Evolutionary conservation across 805 yeast species (phyloP).

Genomic region (Candida yuanshanica): DNA sequence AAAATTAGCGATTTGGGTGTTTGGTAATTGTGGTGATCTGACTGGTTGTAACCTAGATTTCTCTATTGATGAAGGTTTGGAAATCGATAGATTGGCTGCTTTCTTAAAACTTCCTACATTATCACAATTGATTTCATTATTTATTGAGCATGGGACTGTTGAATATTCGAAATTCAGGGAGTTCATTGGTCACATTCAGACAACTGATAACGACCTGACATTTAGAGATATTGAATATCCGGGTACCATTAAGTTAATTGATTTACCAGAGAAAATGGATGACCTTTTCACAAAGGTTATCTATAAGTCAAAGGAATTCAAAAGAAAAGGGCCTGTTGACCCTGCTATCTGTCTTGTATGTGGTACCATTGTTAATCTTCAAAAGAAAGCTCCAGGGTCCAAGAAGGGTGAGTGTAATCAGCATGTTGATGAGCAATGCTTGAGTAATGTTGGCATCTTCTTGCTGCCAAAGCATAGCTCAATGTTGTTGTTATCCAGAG

Average conservation of each 20-base stretch:
- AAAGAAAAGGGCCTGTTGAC: constrained; percentile 40
- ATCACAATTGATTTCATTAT: constrained; percentile 13
- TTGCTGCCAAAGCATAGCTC: constrained; percentile 65
- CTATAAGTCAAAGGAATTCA: constrained; percentile 36
- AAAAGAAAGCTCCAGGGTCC: constrained; percentile 49
- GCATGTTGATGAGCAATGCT: constrained; percentile 60
- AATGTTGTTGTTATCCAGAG: constrained; percentile 57
- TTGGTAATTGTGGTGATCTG: constrained; percentile 44
- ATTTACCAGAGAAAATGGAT: constrained; percentile 64
- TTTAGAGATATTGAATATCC: constrained; percentile 49
- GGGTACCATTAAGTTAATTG: constrained; percentile 50
- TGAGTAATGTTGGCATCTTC: constrained; percentile 64
- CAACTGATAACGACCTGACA: constrained; percentile 17
- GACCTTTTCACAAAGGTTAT: constrained; percentile 58
- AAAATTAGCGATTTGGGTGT: constrained; percentile 50
- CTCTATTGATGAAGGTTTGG: constrained; percentile 25
- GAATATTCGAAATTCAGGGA: constrained; percentile 22
- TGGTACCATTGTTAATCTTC: constrained; percentile 63
- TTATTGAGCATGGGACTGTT: constrained; percentile 12
- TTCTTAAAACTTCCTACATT: constrained; percentile 44
- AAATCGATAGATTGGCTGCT: constrained; percentile 48
- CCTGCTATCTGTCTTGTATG: constrained; percentile 88
- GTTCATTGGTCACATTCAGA: constrained; percentile 14
- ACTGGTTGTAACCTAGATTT: constrained; percentile 19
- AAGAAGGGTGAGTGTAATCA: constrained; percentile 72